phyloP scores from a whole-genome alignment of 345 rosid genomes.

The Bretschneidera sinensis region DNA sequence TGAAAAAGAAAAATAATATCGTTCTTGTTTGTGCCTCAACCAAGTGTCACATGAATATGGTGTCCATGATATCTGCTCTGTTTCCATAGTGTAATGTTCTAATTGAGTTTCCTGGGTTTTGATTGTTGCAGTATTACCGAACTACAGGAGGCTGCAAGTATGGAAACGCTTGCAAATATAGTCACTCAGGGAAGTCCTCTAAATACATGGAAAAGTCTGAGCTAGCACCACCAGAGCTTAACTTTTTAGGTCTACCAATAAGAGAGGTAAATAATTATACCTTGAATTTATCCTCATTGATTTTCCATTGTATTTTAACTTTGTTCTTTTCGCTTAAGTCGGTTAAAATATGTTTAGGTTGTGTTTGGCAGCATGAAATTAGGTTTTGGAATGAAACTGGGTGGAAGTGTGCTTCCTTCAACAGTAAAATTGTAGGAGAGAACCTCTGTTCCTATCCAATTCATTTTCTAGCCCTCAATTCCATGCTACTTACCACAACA shows the following conservation, averaged over 20 bases:
- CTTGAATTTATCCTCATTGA: not conserved
- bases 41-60: conserved; percentile 6
- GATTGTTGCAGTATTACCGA: conserved; percentile 33
- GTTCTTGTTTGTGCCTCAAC: not conserved
- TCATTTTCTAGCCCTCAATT: too few relatives aligned
- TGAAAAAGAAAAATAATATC: not conserved
- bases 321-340: too few relatives aligned
- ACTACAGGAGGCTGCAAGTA: conserved; percentile 49
- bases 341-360: too few relatives aligned
- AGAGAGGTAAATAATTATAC: conserved; percentile 26
- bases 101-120: not conserved
- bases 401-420: too few relatives aligned
- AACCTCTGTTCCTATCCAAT: too few relatives aligned
- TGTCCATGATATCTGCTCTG: too few relatives aligned
- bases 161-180: conserved; percentile 42
- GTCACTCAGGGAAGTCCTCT: conserved; percentile 22
- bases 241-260: conserved; percentile 46
- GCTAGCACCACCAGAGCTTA: conserved; percentile 23
- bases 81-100: too few relatives aligned
- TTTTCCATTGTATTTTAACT: too few relatives aligned
- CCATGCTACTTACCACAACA: not conserved
- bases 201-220: conserved; percentile 16
- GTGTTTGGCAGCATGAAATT: too few relatives aligned
- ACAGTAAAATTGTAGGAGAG: too few relatives aligned
- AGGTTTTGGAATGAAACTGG: too few relatives aligned